These are phyloP conservation scores for Cercophora newfieldiana DNA, from an alignment of 495 filamentous ascomycete species.

Conservation along the genomic window DNA sequence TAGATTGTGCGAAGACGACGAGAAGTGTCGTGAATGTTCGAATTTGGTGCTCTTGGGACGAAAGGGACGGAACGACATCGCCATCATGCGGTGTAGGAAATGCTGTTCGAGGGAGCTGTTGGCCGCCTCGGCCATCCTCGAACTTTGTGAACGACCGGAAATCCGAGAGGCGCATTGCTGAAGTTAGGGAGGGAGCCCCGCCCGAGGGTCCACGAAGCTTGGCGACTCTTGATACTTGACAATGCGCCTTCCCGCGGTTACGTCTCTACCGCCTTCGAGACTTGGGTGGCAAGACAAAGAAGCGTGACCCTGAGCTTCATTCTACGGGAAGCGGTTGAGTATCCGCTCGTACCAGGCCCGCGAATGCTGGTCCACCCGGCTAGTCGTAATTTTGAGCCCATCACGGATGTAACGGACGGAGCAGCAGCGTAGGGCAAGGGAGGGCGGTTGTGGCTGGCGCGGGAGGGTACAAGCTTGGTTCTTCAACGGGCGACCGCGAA, in stretches of 20 bases:
- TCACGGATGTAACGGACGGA: no score
- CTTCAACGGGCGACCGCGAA: no score
- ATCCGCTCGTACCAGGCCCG: no score
- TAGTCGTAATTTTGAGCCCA: no score
- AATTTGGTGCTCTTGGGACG: no score
- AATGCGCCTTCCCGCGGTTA: not conserved
- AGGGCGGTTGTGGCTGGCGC: no score
- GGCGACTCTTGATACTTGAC: conserved; percentile 2
- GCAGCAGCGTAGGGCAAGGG: no score
- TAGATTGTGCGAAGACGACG: no score
- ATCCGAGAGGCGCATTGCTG: not conserved
- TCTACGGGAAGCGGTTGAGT: no score
- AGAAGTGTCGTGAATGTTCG: no score
- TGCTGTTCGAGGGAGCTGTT: not conserved
- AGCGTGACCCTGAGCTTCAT: conserved; percentile 5
- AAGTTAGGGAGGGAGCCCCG: not conserved
- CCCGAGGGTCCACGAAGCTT: conserved; percentile 2
- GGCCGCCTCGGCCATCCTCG: not conserved
- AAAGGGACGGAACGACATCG: not conserved
- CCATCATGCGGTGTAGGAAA: not conserved
- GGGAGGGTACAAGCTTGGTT: no score
- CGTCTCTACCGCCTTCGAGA: conserved; percentile 6
- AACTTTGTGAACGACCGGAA: not conserved
- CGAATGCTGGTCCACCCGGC: no score
- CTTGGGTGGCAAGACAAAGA: conserved; percentile 5